Evolutionary conservation across 495 filamentous ascomycete species (phyloP).

Genomic region (Aspergillus avenaceus): DNA sequence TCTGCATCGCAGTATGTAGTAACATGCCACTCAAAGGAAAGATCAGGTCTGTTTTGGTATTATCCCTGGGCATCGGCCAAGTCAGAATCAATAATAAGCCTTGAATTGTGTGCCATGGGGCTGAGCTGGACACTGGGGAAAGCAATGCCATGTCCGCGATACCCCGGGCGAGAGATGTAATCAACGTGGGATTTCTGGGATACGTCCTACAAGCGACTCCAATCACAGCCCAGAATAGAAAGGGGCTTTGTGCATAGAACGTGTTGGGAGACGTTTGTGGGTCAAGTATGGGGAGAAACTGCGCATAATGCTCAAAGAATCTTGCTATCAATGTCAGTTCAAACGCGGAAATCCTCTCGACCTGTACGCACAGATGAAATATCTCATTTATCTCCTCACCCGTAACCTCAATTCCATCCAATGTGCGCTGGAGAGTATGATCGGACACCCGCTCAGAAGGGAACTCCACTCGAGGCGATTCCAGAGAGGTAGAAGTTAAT

Average conservation of each 20-base stretch:
- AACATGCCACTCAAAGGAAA: slow-evolving; percentile 40
- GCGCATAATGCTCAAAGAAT: slow-evolving; percentile 43
- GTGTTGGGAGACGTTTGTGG: slow-evolving; percentile 33
- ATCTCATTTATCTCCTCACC: slow-evolving; percentile 35
- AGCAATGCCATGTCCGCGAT: slow-evolving; percentile 44
- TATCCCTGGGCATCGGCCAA: slow-evolving; percentile 48
- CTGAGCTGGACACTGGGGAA: slow-evolving; percentile 30
- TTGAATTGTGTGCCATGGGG: slow-evolving; percentile 45
- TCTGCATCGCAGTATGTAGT: slow-evolving; percentile 46
- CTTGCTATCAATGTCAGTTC: slow-evolving; percentile 20
- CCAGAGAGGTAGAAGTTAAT: slow-evolving; percentile 9
- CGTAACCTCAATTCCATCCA: slow-evolving; percentile 26
- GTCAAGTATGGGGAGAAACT: slow-evolving; percentile 44
- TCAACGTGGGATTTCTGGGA: slow-evolving; percentile 37
- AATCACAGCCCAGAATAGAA: slow-evolving; percentile 50
- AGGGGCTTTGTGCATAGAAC: slow-evolving; percentile 40
- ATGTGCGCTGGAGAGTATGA: slow-evolving; percentile 20
- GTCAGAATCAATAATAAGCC: slow-evolving; percentile 43
- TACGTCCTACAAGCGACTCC: slow-evolving; percentile 37
- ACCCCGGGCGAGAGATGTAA: slow-evolving; percentile 32
- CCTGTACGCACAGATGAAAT: slow-evolving; percentile 24
- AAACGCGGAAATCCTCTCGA: background rate
- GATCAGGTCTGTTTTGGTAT: slow-evolving; percentile 34
- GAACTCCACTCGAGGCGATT: background rate
- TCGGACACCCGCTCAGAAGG: slow-evolving; percentile 5